Base-by-base conservation (phyloP, 176 grass and related monocot genomes). In the Secale cereale region DNA sequence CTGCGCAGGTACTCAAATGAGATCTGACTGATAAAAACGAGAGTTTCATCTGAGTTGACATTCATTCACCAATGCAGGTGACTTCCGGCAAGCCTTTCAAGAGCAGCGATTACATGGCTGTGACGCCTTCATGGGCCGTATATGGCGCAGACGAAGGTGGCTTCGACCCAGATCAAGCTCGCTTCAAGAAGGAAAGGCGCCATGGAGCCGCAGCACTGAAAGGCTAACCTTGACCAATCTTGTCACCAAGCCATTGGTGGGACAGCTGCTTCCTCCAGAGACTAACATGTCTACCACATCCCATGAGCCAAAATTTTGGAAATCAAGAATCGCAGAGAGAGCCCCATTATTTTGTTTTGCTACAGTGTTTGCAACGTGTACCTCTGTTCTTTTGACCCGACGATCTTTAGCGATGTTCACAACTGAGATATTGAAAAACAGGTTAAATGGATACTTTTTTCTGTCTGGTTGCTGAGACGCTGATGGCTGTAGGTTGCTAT, bases 171-270 rank as follows among this genome's bases (percentile, higher is more conserved):
- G 93, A 92, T 78, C 93, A 99, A 81, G 89, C 93, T 87, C 93
- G 97, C 70, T 96, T 79, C 75, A 99, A 89, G 83, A 99, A 99
- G 78, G 93, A 99, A 89, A 99, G 93, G 77, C 97, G 93, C 14
- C 97, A 99, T 67, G 88, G 93, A 59, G 64, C 91, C 65, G 85
- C 88, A 50, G 92, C 65, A n/a, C 39, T 87, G 11, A 90, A 78
- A 86, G 81, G 65, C 32, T 86, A 80, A 70, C 6, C 85, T 86
- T 79, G 75, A 78, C 61, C 86, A 83, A 74, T 92, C 91, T 83
- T 90, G 70, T 70, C 84, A 80, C 50, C 81, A 80, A 77, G 70
- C 39, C 81, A 87, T 76, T 76, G 84, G 54, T 76, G 78, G 82
- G 65, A 27, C 82, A 67, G 46, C 85, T 45, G 80, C 37, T 83